Base-by-base conservation (phyloP, 179 eudicot species). In the Silene noctiflora region DNA sequence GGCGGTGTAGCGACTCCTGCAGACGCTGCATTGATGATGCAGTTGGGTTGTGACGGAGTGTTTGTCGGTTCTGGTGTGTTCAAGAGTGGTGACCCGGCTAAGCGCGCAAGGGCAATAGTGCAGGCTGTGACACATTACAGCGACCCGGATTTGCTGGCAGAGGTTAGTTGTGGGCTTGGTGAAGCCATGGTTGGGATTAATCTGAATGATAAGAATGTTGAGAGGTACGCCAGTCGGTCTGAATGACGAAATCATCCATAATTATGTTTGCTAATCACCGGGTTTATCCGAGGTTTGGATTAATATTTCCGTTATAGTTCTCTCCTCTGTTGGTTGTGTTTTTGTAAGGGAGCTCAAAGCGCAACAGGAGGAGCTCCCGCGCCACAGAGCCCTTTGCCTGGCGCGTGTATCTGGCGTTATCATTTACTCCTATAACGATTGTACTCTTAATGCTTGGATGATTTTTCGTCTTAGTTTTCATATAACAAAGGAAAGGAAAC, bases 111-210 rank as follows among this genome's bases (percentile, higher is more conserved):
- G 64, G 95, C 95, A 0, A 90, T 90, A 76, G 95, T 90, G 14
- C 95, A 89, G 83, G 95, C 95, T 0, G 95, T 90, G 65, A 89
- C 95, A 3, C 92, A 90, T 77, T 90, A 90, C 78, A 90, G 89
- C 59, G 95, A 90, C 71, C 89, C 92, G 12, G 86, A 81, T n/a
- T 35, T 90, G 81, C 80, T 90, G 77, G 92, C 89, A 6, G 95
- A 90, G 78, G 89, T 90, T 60, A 89, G 95, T 82, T 90, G 87
- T 72, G 92, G 92, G 21, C 78, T 89, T 78, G 92, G 96, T 1
- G 96, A 89, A 21, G 96, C 96, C n/a, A 90, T 90, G 95, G 95
- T 90, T 51, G 92, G 92, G 58, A 87, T 89, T 21, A 90, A 90
- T 69, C 83, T 89, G 81, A 89, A 86, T 72, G 95, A 90, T 77